Percentiles rank a stretch among this genome's conserved stretches.
Conservation (phyloP, 2,329 filamentous ascomycete genomes). For the Bipolaris oryzae region DNA sequence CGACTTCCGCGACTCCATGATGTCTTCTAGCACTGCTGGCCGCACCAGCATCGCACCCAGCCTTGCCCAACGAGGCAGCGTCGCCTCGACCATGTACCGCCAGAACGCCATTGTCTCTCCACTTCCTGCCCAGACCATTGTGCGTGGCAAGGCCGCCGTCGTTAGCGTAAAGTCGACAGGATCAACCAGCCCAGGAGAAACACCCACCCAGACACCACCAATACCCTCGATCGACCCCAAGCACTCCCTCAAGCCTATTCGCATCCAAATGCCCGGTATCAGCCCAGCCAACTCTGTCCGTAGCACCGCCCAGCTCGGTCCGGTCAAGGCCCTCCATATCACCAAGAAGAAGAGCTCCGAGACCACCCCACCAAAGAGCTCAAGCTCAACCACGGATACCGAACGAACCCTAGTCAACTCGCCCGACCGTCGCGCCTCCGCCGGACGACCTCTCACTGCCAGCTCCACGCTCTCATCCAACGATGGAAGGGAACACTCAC, state of each 20-base stretch:
- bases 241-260: slow-evolving; percentile 41
- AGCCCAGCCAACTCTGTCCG: slow-evolving; percentile 46
- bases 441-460: slow-evolving; percentile 38
- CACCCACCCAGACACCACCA: slow-evolving; percentile 64
- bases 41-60: slow-evolving; percentile 58
- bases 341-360: slow-evolving; percentile 46
- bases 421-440: slow-evolving; percentile 32
- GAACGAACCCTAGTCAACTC: slow-evolving; percentile 34
- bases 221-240: slow-evolving; percentile 74
- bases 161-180: slow-evolving; percentile 84
- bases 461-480: slow-evolving; percentile 42
- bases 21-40: slow-evolving; percentile 72
- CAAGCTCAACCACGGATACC: slow-evolving; percentile 23
- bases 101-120: slow-evolving; percentile 84
- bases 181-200: slow-evolving; percentile 59
- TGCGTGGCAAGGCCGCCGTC: slow-evolving; percentile 86
- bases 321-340: slow-evolving; percentile 55
- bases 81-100: slow-evolving; percentile 92
- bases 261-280: slow-evolving; percentile 52
- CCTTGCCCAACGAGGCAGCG: slow-evolving; percentile 58
- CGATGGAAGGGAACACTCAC: slow-evolving; percentile 40
- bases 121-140: slow-evolving; percentile 81
- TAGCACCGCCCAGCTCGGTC: slow-evolving; percentile 50
- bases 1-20: slow-evolving; percentile 88
- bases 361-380: slow-evolving; percentile 37